phyloP scores from a whole-genome alignment of 805 yeast genomes.

The Lipomyces mesembrius region DNA sequence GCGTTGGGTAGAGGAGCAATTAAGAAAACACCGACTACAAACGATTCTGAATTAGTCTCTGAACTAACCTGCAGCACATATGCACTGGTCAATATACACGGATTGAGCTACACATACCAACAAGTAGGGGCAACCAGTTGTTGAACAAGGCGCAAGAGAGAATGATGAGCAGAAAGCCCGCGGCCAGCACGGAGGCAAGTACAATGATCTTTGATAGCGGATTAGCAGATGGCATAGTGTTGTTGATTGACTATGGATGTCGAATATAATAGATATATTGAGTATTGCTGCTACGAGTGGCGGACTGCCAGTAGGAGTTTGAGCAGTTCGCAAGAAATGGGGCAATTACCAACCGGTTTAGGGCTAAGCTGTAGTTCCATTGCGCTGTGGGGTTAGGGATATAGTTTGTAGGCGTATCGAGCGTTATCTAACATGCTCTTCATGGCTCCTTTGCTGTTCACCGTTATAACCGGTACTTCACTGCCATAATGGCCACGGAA shows the following conservation, averaged over 20 bases:
- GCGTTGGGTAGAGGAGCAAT: conserved; percentile 76
- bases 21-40: conserved; percentile 59
- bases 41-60: conserved; percentile 9
- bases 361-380: background rate
- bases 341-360: background rate
- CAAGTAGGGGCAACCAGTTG: conserved; percentile 88
- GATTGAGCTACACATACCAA: conserved; percentile 49
- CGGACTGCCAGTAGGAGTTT: too few relatives aligned
- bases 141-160: conserved; percentile 86
- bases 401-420: conserved; percentile 14
- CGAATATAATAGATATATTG: background rate
- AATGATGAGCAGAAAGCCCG: conserved; percentile 87
- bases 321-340: too few relatives aligned
- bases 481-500: conserved; percentile 24
- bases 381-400: conserved; percentile 13
- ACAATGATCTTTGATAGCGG: conserved; percentile 81
- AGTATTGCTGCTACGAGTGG: too few relatives aligned
- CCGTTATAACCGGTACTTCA: background rate
- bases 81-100: background rate
- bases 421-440: conserved; percentile 12
- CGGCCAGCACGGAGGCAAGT: conserved; percentile 75
- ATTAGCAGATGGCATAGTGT: conserved; percentile 45
- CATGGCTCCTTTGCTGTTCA: background rate
- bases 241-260: background rate
- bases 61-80: background rate